A percentile compares a stretch with the other conserved stretches of the same genome.
phyloP scores from a whole-genome alignment of 139 green algal species.

The Picochlorum sp. region DNA sequence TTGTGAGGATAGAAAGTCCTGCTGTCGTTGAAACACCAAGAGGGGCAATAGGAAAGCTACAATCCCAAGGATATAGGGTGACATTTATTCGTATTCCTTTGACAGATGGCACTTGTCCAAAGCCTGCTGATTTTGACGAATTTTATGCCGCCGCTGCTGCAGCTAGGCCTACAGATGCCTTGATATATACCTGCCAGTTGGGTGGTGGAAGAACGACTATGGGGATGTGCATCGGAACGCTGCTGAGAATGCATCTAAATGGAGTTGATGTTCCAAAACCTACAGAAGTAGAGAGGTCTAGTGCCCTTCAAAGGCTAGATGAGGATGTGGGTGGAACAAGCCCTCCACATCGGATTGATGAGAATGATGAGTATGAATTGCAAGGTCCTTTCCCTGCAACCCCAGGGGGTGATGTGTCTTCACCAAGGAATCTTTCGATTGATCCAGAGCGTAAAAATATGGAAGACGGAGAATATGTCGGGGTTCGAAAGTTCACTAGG shows the following conservation, averaged over 20 bases:
- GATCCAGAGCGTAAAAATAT: conserved; percentile 27
- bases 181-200: conserved; percentile 85
- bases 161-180: conserved; percentile 19
- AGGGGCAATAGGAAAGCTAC: conserved; percentile 38
- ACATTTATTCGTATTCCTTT: conserved; percentile 62
- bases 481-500: conserved; percentile 57
- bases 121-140: conserved; percentile 45
- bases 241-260: conserved; percentile 56
- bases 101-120: conserved; percentile 69
- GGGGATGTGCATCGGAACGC: conserved; percentile 73
- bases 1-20: conserved; percentile 29
- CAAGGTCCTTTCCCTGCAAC: not conserved
- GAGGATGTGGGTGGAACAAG: conserved; percentile 18
- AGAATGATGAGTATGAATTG: not conserved
- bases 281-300: not conserved
- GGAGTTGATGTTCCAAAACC: conserved; percentile 1
- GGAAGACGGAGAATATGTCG: conserved; percentile 68
- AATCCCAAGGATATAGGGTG: conserved; percentile 34
- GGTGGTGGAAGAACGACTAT: conserved; percentile 76
- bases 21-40: conserved; percentile 56
- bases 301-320: conserved; percentile 12
- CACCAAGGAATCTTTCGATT: not conserved
- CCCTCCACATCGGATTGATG: not conserved
- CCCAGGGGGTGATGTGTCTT: not conserved
- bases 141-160: conserved; percentile 26